Conservation (phyloP, 805 yeast species). For the Maudiozyma turicensis region DNA sequence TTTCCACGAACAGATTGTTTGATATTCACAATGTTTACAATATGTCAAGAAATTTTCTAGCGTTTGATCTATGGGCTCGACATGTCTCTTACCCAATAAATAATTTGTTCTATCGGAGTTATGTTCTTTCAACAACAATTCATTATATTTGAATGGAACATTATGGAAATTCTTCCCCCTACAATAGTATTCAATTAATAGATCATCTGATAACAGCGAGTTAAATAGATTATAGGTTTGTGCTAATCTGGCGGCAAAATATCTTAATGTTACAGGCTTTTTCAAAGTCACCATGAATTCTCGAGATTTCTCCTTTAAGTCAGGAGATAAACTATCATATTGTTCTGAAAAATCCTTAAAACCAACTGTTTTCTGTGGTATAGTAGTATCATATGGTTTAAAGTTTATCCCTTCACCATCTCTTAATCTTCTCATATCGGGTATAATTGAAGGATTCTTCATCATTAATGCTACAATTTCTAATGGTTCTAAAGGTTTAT, state of each 20-base stretch:
- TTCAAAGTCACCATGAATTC: conserved; percentile 38
- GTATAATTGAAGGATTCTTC: conserved; percentile 30
- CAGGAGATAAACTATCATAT: not conserved
- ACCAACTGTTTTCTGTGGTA: not conserved
- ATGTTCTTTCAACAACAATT: conserved; percentile 21
- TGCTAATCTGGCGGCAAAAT: conserved; percentile 45
- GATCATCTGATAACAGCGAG: conserved; percentile 29
- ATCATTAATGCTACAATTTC: conserved; percentile 33
- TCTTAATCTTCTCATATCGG: conserved; percentile 38
- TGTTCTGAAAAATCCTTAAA: not conserved
- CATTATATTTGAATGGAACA: conserved; percentile 32
- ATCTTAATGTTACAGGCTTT: conserved; percentile 44
- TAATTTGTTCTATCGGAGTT: conserved; percentile 33
- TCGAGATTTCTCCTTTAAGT: conserved; percentile 10
- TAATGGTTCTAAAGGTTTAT: conserved; percentile 37
- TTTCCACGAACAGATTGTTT: conserved; percentile 35
- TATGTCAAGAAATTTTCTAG: conserved; percentile 28
- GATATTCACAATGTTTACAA: conserved; percentile 50
- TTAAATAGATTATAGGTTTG: conserved; percentile 30
- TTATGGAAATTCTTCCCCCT: conserved; percentile 35
- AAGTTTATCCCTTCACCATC: conserved; percentile 38
- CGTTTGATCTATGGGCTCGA: conserved; percentile 34
- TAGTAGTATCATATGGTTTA: conserved; percentile 31
- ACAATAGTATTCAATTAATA: conserved; percentile 46
- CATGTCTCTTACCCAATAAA: conserved; percentile 52